These are phyloP conservation scores for Colletotrichum paranaense DNA, from an alignment of 2,329 filamentous ascomycete genomes.

Conservation along the genomic window DNA sequence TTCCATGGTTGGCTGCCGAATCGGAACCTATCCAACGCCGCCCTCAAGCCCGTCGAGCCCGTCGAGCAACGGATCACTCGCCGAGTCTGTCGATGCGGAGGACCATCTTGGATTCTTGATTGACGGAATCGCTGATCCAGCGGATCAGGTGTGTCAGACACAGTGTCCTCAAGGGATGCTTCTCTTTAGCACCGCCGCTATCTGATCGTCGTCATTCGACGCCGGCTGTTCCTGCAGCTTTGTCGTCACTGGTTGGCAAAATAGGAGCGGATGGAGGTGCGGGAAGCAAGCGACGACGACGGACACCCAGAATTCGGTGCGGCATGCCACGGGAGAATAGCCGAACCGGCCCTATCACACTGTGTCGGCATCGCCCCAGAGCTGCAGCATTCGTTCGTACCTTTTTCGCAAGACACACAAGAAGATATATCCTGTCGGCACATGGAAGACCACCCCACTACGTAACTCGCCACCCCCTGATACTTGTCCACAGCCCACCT, in stretches of 20 bases:
- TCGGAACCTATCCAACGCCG: slow-evolving; percentile 12
- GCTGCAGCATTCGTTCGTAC: neutral
- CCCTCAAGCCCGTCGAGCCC: neutral
- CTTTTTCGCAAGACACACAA: neutral
- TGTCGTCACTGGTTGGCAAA: slow-evolving; percentile 23
- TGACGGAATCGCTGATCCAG: slow-evolving; percentile 20
- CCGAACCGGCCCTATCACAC: neutral
- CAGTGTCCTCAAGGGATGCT: slow-evolving; percentile 6
- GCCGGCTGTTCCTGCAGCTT: slow-evolving; percentile 31
- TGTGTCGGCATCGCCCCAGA: slow-evolving; percentile 19
- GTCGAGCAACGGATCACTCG: slow-evolving; percentile 17
- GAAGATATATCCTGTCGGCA: neutral
- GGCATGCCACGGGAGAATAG: neutral
- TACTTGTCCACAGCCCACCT: neutral
- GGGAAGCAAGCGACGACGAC: slow-evolving; percentile 1
- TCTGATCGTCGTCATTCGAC: neutral
- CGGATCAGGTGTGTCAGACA: slow-evolving; percentile 18
- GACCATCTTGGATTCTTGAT: slow-evolving; percentile 4
- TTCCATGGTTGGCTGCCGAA: slow-evolving; percentile 10
- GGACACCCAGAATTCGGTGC: neutral
- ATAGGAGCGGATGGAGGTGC: neutral
- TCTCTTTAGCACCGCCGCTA: neutral
- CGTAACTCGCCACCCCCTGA: slow-evolving; percentile 29
- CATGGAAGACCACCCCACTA: neutral
- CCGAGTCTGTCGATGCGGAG: slow-evolving; percentile 10